phyloP scores from a whole-genome alignment of 345 rosid species.

The Linum lewisii region DNA sequence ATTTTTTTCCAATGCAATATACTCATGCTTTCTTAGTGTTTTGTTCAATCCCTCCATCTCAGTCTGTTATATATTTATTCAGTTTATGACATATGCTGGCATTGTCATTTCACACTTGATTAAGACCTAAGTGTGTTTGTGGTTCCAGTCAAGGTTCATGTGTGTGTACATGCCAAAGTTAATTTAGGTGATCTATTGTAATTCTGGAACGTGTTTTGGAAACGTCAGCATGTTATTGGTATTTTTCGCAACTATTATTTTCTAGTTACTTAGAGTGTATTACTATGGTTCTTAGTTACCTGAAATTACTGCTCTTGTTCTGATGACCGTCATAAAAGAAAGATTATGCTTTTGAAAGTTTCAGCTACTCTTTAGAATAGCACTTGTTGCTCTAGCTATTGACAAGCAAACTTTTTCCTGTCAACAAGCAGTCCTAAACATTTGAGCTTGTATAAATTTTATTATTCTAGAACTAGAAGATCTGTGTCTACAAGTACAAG shows the following conservation, averaged over 20 bases:
- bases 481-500: conserved; percentile 43
- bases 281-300: neutral
- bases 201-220: neutral
- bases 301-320: neutral
- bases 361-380: conserved; percentile 11
- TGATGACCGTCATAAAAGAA: neutral
- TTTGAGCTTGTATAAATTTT: conserved; percentile 26
- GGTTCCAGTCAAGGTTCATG: neutral
- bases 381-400: conserved; percentile 17
- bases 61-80: neutral
- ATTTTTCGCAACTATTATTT: too few species aligned
- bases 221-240: too few species aligned
- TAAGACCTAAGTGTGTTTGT: neutral
- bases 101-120: too few species aligned
- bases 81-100: neutral
- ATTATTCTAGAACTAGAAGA: conserved; percentile 38
- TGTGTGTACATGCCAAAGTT: neutral
- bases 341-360: neutral
- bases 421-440: conserved; percentile 19
- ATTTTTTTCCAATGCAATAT: neutral
- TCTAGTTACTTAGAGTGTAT: neutral
- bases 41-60: neutral
- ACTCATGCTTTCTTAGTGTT: neutral
- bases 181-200: too few species aligned
- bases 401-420: conserved; percentile 16